Base-by-base conservation (phyloP, 495 filamentous ascomycete species). In the Chaetomium cochliodes region DNA sequence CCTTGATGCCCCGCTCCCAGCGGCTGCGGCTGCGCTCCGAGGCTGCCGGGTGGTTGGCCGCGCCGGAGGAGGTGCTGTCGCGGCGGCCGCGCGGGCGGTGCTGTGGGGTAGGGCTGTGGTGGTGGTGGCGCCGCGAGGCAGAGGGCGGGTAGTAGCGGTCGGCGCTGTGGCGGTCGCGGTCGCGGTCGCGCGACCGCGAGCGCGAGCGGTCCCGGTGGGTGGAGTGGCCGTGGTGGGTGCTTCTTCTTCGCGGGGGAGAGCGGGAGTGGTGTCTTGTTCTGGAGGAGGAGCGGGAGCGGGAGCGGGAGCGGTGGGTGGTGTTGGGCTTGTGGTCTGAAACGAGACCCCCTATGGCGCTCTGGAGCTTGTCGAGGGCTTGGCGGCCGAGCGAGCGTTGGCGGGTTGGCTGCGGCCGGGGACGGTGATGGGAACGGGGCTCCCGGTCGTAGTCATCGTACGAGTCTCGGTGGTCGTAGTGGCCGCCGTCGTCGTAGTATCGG, bases 371-470 rank as follows among this genome's bases (percentile, higher is more conserved):
- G 4, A 72, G 53, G 13, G 53, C 67, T 6, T 64, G 59, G 1
- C 70, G 70, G 39, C 70, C 57, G 22, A 74, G 53, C 3, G 72
- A 74, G 18, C 70, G 72, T 23, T 69, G 66, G 11, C 61, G 46
- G 46, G 46, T 50, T 2, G 46, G 46, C n/a, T 23, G 2, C 3
- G 46, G 46, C 2, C n/a, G 57, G 22, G 65, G 62, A 8, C 47
- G 63, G 5, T 37, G 44, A 5, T 62, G 57, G n/a, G 65, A 59
- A 8, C 53, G 63, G 5, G 42, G 44, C 8, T 62, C n/a, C n/a
- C n/a, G n/a, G n/a, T n/a, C 46, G 49, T 53, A 22, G 30, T 60
- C 11, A 47, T 60, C 58, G 11, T 47, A n/a, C 3, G 2, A 8
- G 18, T 15, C 26, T 0, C 5, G 13, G 26, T 28, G 2, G 13